These are phyloP conservation scores for Teratosphaeriaceae sp. DNA, from an alignment of 2,329 filamentous ascomycete genomes.

Conservation along the genomic window DNA sequence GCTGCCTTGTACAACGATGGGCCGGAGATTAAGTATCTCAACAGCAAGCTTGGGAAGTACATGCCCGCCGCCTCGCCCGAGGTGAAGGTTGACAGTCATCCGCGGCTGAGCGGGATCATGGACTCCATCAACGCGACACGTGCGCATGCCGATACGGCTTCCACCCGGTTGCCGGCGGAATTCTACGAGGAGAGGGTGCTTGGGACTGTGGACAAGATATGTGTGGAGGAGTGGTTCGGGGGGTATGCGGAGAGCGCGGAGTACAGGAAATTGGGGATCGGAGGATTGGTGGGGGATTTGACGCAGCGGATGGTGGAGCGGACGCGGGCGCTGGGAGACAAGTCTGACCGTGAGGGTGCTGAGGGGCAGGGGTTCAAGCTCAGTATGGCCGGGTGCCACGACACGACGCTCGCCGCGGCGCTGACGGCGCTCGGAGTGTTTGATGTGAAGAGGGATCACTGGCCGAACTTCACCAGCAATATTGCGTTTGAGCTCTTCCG, in stretches of 20 bases:
- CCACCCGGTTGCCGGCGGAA: constrained; percentile 69
- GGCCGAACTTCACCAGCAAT: constrained; percentile 92
- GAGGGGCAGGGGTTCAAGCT: constrained; percentile 58
- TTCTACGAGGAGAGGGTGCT: constrained; percentile 77
- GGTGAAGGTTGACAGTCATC: constrained; percentile 77
- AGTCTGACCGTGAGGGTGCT: neutral
- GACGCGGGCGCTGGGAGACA: constrained; percentile 29
- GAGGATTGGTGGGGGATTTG: constrained; percentile 75
- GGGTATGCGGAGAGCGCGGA: constrained; percentile 80
- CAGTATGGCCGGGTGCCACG: constrained; percentile 79
- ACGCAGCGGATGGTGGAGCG: constrained; percentile 47
- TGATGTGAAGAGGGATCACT: constrained; percentile 54
- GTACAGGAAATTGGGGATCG: constrained; percentile 85
- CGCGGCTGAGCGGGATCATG: constrained; percentile 83
- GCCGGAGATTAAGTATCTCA: constrained; percentile 77
- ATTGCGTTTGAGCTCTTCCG: constrained; percentile 87
- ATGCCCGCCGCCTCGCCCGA: constrained; percentile 64
- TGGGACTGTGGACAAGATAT: constrained; percentile 63
- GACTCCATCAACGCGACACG: constrained; percentile 86
- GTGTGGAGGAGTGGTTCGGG: constrained; percentile 85
- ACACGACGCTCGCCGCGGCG: constrained; percentile 81
- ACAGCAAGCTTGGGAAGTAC: constrained; percentile 70
- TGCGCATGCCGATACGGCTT: constrained; percentile 80
- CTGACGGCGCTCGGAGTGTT: constrained; percentile 75
- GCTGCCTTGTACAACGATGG: constrained; percentile 48